These are phyloP conservation scores for Anisogramma anomala DNA, from an alignment of 2,329 filamentous ascomycete genomes.

Conservation along the genomic window DNA sequence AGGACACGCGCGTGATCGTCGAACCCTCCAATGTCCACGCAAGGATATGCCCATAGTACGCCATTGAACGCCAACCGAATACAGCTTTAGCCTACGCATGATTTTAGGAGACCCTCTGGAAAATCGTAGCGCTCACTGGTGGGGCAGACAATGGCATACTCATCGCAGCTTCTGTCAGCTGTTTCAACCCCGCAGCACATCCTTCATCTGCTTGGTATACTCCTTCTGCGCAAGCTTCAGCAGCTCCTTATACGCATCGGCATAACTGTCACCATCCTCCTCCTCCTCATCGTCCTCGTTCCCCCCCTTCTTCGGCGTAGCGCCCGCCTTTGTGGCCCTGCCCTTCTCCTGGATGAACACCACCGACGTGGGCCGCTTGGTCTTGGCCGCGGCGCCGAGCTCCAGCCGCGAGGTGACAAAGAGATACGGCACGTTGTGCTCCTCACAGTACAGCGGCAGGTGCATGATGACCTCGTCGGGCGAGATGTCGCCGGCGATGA, in stretches of 20 bases:
- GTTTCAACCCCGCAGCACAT: constrained; percentile 9
- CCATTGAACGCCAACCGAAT: constrained; percentile 11
- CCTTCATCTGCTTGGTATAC: constrained; percentile 41
- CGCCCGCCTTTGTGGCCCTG: constrained; percentile 33
- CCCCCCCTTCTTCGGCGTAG: constrained; percentile 32
- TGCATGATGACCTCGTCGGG: constrained; percentile 98
- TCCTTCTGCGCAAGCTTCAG: constrained; percentile 58
- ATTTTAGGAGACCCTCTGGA: no score
- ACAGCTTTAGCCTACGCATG: no score
- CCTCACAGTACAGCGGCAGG: constrained; percentile 94
- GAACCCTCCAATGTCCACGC: constrained; percentile 1
- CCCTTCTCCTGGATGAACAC: constrained; percentile 68
- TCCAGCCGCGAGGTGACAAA: constrained; percentile 89
- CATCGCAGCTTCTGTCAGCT: no score
- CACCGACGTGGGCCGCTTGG: constrained; percentile 92
- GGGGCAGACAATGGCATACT: no score
- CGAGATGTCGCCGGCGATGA: constrained; percentile 94
- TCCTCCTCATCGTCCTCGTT: constrained; percentile 33
- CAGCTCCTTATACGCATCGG: constrained; percentile 51
- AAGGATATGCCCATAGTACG: constrained; percentile 12
- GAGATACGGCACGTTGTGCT: constrained; percentile 94
- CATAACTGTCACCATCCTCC: constrained; percentile 47
- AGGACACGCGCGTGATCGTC: no score
- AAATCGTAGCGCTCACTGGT: no score
- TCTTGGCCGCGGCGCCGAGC: constrained; percentile 83